Base-by-base conservation (phyloP, 225 moss, liverwort and hornwort genomes). In the Ulota crispa region DNA sequence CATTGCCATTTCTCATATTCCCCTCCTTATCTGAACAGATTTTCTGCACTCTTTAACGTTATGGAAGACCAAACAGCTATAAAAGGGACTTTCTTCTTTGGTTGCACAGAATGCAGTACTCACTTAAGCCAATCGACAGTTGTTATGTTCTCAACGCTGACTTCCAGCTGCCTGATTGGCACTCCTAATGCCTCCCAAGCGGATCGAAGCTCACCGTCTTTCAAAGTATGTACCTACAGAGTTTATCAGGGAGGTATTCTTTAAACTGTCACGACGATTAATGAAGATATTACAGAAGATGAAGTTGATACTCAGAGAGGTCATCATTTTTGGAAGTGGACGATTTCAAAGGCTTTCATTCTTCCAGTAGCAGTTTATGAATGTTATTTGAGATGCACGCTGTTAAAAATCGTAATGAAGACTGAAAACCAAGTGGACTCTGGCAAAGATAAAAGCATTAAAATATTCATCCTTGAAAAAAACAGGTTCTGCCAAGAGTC, bases 81-180 rank as follows among this genome's bases (percentile, higher is more conserved):
- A 42, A 20, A 34, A 43, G 12, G 56, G 73, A 34, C 9, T 30
- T 18, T 28, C 34, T 73, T 66, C 52, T 72, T 34, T 67, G 55
- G 65, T 30, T 6, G 21, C 39, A 50, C 61, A 23, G 36, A 72
- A 76, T 68, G 68, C 73, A 78, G 56, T 60, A 83, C 89, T 83
- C 79, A 91, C 91, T 91, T 89, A 6, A 91, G 85, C 91, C 91
- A 91, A 72, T 91, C 91, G 61, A 91, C 67, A 70, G 59, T 83
- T 77, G 85, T 54, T 31, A 82, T 79, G 65, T 89, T 83, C 82
- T 84, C 82, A 53, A 52, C 30, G 76, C 80, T 81, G 39, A 83
- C 55, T 81, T 77, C 61, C 79, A 91, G 65, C 11, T 87, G 85
- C 83, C 59, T 79, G 50, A 91, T 80, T 37, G 81, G 65, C 83